Conservation (phyloP, 495 filamentous ascomycete species). For the Daldinia decipiens region DNA sequence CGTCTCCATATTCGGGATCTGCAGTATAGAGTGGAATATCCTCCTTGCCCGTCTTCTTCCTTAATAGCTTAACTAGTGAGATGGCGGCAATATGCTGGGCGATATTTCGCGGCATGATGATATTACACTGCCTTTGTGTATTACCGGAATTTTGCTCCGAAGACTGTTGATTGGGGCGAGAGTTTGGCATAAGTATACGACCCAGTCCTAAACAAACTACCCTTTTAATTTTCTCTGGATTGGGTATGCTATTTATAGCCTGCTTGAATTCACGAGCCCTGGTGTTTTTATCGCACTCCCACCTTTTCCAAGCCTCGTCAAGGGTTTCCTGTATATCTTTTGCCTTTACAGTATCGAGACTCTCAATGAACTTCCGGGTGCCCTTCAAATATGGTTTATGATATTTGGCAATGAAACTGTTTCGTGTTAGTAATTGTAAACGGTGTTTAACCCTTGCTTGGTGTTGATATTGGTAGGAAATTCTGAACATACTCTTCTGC, state of each 20-base stretch:
- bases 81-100: conserved; percentile 31
- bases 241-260: conserved; percentile 27
- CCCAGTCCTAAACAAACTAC: conserved; percentile 33
- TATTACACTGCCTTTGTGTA: background rate
- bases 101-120: conserved; percentile 16
- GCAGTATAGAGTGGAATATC: conserved; percentile 18
- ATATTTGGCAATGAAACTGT: conserved; percentile 26
- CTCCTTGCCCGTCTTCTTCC: conserved; percentile 10
- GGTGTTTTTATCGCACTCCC: conserved; percentile 12
- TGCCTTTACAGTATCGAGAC: background rate
- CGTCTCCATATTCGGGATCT: conserved; percentile 24
- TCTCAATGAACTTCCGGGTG: background rate
- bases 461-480: background rate
- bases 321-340: conserved; percentile 16
- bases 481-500: conserved; percentile 14
- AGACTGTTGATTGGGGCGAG: background rate
- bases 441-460: background rate
- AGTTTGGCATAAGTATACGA: background rate
- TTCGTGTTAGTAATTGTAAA: background rate
- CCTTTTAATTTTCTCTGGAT: conserved; percentile 23
- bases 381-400: background rate
- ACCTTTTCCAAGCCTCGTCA: conserved; percentile 16
- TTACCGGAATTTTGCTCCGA: background rate
- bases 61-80: conserved; percentile 14
- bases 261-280: conserved; percentile 10